phyloP scores from a whole-genome alignment of 2,329 filamentous ascomycete genomes.

The Xylaria multiplex region DNA sequence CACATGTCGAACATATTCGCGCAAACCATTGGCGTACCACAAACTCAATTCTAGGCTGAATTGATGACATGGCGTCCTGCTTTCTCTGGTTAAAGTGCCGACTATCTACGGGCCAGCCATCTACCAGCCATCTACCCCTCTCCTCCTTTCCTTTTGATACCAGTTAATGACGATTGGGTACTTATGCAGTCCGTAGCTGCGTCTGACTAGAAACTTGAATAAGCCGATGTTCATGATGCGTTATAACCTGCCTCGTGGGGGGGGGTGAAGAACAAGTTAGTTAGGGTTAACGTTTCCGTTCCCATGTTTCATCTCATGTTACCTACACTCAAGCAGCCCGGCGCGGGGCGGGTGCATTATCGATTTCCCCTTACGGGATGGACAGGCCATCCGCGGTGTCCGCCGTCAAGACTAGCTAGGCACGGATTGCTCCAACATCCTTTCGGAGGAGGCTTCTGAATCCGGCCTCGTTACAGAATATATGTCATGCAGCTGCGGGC shows the following conservation, averaged over 20 bases:
- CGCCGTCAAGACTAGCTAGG: conserved; percentile 15
- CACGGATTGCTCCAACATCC: conserved; percentile 22
- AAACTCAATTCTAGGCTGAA: conserved; percentile 38
- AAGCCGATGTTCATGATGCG: conserved; percentile 17
- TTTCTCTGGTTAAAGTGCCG: conserved; percentile 21
- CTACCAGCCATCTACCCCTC: no score
- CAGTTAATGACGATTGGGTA: conserved; percentile 24
- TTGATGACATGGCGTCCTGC: conserved; percentile 38
- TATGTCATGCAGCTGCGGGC: conserved; percentile 39
- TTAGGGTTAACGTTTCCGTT: conserved; percentile 9
- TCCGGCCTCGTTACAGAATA: conserved; percentile 34
- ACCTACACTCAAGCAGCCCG: conserved; percentile 21
- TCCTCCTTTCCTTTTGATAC: conserved; percentile 5
- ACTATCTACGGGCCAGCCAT: conserved; percentile 13
- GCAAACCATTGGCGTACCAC: conserved; percentile 40
- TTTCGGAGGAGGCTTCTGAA: conserved; percentile 30
- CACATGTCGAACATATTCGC: conserved; percentile 46
- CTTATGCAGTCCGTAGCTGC: conserved; percentile 29
- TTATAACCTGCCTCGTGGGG: conserved; percentile 12
- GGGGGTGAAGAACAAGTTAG: conserved; percentile 12
- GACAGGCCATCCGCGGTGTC: conserved; percentile 19
- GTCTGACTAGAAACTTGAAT: conserved; percentile 24
- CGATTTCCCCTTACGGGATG: conserved; percentile 26
- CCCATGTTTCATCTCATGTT: conserved; percentile 31
- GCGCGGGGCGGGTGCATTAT: conserved; percentile 29